Base-by-base conservation (phyloP, 2,329 filamentous ascomycete genomes). In the Nigrograna mackinnonii region DNA sequence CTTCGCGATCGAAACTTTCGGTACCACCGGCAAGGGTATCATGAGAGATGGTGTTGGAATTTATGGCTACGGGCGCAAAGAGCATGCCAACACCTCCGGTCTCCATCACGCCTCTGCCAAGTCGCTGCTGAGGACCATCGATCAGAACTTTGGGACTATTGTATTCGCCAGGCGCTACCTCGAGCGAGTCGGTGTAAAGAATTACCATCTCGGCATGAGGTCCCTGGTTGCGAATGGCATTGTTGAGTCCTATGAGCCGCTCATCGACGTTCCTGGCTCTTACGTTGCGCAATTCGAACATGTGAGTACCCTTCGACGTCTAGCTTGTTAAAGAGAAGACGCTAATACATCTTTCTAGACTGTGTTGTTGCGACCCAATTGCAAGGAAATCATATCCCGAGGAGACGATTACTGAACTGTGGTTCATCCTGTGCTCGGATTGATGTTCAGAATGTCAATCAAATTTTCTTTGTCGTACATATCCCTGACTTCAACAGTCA, bases 231-330 rank as follows among this genome's bases (percentile, higher is more conserved):
- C 83, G 36, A 83, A 76, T 48, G 91, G 89, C 41, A 86, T 96
- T 55, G 88, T 96, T 35, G 87, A 96, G 71, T 82, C 86, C 38
- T 96, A 96, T 69, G 89, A 88, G 31, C 91, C 91, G 21, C 75
- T 96, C 57, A 85, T 88, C 49, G 91, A 96, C 73, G 84, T 90
- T 68, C 91, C 92, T 76, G 91, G 91, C 40, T 95, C 89, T 14
- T 96, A 95, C 71, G 91, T 91, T 17, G 91, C 91, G 53, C 91
- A 96, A 66, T 96, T 85, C 67, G 91, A 96, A 74, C 91, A 96
- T 76, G 90, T 95, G 72, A 80, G 88, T 83, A 18, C 37, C 2
- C 0, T 34, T 7, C 16, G 11, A 16, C 9, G 7, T 33, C 31
- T 33, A 14, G 7, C 1, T 22, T 22, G 13, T 13, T 6, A 21